phyloP scores from a whole-genome alignment of 495 filamentous ascomycete species.

The Penicillium longicatenatum region DNA sequence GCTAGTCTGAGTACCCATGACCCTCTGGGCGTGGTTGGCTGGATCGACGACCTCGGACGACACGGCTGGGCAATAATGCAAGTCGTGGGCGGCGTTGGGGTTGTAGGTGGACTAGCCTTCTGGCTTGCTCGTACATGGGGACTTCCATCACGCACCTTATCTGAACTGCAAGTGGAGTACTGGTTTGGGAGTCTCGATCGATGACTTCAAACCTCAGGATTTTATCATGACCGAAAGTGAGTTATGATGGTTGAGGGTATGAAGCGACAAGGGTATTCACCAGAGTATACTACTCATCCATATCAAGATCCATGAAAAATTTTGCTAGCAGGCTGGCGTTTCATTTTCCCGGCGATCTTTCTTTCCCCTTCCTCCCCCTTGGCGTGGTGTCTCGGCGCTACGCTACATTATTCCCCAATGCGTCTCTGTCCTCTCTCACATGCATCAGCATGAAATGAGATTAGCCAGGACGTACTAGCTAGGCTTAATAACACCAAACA shows the following conservation, averaged over 20 bases:
- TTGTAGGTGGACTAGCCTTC: conserved; percentile 72
- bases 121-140: conserved; percentile 58
- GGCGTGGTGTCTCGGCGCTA: not conserved
- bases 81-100: conserved; percentile 72
- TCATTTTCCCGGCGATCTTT: conserved; percentile 2
- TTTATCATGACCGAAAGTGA: not conserved
- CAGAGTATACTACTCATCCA: not conserved
- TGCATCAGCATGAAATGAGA: not conserved
- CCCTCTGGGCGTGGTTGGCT: conserved; percentile 73
- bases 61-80: conserved; percentile 72
- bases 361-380: not conserved
- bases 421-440: not conserved
- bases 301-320: conserved; percentile 1
- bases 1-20: conserved; percentile 58
- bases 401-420: not conserved
- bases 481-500: not conserved
- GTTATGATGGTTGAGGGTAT: not conserved
- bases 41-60: conserved; percentile 66
- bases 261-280: conserved; percentile 2
- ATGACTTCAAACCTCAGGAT: conserved; percentile 1
- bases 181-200: conserved; percentile 24
- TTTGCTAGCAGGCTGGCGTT: conserved; percentile 7
- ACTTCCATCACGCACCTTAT: conserved; percentile 36
- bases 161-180: conserved; percentile 41
- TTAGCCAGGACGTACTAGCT: not conserved